phyloP scores from a whole-genome alignment of 2,329 filamentous ascomycete species.

The Fusarium staphyleae region DNA sequence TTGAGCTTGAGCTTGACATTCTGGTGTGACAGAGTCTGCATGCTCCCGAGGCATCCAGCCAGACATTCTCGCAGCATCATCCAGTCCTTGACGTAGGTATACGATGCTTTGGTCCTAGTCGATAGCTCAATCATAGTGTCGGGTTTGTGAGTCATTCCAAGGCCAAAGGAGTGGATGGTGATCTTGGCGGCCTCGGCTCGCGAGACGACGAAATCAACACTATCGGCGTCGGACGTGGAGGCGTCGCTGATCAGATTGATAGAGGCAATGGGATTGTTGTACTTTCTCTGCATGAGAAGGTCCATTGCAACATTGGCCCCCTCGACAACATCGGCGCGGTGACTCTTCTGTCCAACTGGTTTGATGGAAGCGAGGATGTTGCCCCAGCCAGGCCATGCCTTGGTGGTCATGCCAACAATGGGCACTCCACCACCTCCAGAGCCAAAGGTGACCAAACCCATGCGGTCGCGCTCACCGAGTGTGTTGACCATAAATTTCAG shows the following conservation, averaged over 20 bases:
- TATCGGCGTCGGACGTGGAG: constrained; percentile 90
- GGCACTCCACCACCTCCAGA: constrained; percentile 93
- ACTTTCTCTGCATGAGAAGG: constrained; percentile 95
- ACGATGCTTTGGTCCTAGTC: constrained; percentile 92
- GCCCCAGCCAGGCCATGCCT: constrained; percentile 90
- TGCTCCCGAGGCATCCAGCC: constrained; percentile 87
- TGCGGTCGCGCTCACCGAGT: constrained; percentile 90
- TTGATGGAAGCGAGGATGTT: constrained; percentile 87
- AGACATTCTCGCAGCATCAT: constrained; percentile 99
- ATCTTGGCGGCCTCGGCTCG: constrained; percentile 98
- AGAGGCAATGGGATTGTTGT: constrained; percentile 91
- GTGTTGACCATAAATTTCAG: constrained; percentile 90
- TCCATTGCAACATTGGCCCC: constrained; percentile 99
- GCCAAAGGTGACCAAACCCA: constrained; percentile 97
- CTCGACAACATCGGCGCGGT: constrained; percentile 95
- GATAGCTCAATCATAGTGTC: constrained; percentile 99
- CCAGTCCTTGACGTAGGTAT: constrained; percentile 99
- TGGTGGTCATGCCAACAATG: constrained; percentile 97
- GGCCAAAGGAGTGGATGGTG: constrained; percentile 93
- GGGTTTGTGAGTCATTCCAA: constrained; percentile 96
- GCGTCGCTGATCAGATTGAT: constrained; percentile 98
- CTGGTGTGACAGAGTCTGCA: constrained; percentile 96
- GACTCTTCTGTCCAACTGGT: constrained; percentile 94
- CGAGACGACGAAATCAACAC: constrained; percentile 97
- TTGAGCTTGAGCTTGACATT: constrained; percentile 96